Conservation (phyloP, 768 basidiomycete species). For the Suillus luteus region DNA sequence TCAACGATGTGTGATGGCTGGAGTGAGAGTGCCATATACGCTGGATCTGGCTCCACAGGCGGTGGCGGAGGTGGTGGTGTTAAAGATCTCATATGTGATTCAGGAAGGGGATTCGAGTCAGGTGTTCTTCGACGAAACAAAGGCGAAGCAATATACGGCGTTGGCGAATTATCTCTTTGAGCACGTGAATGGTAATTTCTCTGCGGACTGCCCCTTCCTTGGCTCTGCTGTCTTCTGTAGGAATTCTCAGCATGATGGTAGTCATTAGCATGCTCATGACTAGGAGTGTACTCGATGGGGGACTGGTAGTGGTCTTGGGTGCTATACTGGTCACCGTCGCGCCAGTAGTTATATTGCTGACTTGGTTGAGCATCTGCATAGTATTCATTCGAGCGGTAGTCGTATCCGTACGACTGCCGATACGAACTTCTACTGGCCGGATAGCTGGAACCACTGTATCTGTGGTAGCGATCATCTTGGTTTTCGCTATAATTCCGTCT, state of each 20-base stretch:
- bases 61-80: conserved; percentile 14
- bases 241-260: background rate
- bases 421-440: background rate
- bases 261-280: background rate
- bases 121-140: conserved; percentile 17
- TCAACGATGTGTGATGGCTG: conserved; percentile 29
- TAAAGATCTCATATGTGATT: conserved; percentile 8
- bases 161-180: background rate
- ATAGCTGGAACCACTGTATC: background rate
- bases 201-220: background rate
- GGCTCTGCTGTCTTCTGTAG: background rate
- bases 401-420: background rate
- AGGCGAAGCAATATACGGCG: conserved; percentile 14
- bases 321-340: background rate
- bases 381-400: conserved; percentile 3
- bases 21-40: conserved; percentile 38
- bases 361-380: background rate
- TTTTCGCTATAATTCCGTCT: background rate
- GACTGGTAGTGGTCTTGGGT: background rate
- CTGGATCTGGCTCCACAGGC: conserved; percentile 31
- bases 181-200: conserved; percentile 5
- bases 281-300: background rate
- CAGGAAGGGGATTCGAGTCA: conserved; percentile 5
- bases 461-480: background rate
- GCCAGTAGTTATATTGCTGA: conserved; percentile 2